Evolutionary conservation across 345 rosid species (phyloP).

Genomic region (Toxicodendron radicans): DNA sequence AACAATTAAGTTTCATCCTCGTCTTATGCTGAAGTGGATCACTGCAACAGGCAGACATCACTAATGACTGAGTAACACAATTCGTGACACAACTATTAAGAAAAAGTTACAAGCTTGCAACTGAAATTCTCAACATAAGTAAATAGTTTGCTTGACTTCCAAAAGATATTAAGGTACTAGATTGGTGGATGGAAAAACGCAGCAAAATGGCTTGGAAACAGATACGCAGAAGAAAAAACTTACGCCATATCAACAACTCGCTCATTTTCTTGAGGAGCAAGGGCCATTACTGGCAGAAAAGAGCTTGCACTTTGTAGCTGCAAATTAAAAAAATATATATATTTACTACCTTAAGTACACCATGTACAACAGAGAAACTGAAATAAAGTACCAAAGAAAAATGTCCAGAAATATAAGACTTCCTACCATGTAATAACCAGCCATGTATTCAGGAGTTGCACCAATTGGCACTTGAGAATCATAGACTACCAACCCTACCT

Average conservation of each 20-base stretch:
- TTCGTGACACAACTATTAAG: not conserved
- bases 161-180: not conserved
- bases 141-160: too few relatives aligned
- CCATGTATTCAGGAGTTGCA: conserved; percentile 97
- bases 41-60: not conserved
- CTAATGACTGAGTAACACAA: not conserved
- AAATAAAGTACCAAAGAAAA: not conserved
- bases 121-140: not conserved
- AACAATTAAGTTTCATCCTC: not conserved
- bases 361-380: conserved; percentile 7
- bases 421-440: conserved; percentile 88
- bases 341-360: conserved; percentile 5
- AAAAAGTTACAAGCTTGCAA: not conserved
- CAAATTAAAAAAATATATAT: conserved; percentile 1
- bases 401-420: conserved; percentile 5
- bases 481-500: conserved; percentile 92
- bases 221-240: conserved; percentile 32
- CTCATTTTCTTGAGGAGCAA: conserved; percentile 95
- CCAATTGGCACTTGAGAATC: conserved; percentile 97
- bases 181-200: not conserved
- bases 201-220: not conserved
- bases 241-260: conserved; percentile 94
- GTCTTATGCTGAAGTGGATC: not conserved
- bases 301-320: conserved; percentile 98
- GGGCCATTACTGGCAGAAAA: conserved; percentile 97